Evolutionary conservation across 345 rosid genomes (phyloP), one percentile per base, ranked within the genome.

Genomic region (Stellera chamaejasme): DNA sequence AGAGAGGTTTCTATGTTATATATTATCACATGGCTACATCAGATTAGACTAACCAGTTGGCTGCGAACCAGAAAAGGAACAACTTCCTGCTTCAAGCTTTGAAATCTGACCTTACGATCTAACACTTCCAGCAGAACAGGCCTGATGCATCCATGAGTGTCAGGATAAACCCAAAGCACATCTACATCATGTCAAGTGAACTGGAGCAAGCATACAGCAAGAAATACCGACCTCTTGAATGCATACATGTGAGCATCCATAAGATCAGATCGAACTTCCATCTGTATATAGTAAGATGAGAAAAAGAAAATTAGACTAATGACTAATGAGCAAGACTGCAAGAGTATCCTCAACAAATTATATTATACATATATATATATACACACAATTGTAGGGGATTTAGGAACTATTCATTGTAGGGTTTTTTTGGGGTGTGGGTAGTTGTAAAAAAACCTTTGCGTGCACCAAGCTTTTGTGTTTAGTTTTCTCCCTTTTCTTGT

Each of bases 211-310:
- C 58, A 46, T 10, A 48, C 56, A 63, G 46, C 14, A 15, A 47
- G 56, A 62, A 50, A 19, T 26, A 50, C 79, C 58, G 68, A 93
- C 99, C 96, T 84, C 76, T 87, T 93, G 82, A 93, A 88, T 41
- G 99, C 97, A 61, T 93, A 93, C 81, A 93, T 65, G 82, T 93
- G 94, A 62, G 88, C 84, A 78, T 93, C 99, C 86, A 93, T 77
- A 67, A 93, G 88, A 88, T 93, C 99, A 60, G 89, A 81, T 70
- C 76, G 82, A 52, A 88, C 71, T 68, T 93, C 99, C 96, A 93
- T 86, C 99, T 93, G 71, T 45, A 77, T 57, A 48, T 42, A 65
- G 69, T 16, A 45, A 48, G 65, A 68, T 16, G 45, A 48, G 65
- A 68, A 69, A 58, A 46, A 14, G 19, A 66, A 41, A 16, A 58